Evolutionary conservation across 768 basidiomycete genomes (phyloP).

Genomic region (Tylopilus sp.): DNA sequence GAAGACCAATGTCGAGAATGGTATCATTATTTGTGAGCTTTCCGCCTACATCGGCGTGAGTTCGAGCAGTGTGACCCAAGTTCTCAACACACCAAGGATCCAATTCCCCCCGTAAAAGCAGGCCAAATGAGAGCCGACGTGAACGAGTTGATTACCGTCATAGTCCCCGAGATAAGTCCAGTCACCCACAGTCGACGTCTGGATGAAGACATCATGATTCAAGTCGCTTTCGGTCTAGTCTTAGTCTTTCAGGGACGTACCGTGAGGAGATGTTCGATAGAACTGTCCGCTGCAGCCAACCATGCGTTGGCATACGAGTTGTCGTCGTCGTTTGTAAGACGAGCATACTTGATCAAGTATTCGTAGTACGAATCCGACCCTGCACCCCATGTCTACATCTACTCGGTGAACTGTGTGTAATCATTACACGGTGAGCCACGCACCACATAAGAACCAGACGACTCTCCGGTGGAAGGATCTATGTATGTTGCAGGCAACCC

Average conservation of each 20-base stretch:
- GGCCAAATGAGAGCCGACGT: slow-evolving; percentile 69
- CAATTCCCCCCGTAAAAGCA: slow-evolving; percentile 72
- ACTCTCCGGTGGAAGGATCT: slow-evolving; percentile 48
- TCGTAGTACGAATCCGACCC: slow-evolving; percentile 78
- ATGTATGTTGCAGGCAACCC: slow-evolving; percentile 60
- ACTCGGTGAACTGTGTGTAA: neutral
- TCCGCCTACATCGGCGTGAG: slow-evolving; percentile 45
- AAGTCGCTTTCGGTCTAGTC: no score
- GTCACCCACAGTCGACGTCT: slow-evolving; percentile 66
- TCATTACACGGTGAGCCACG: neutral
- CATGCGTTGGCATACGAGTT: slow-evolving; percentile 61
- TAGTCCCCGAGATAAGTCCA: slow-evolving; percentile 65
- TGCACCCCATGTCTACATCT: slow-evolving; percentile 57
- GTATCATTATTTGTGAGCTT: slow-evolving; percentile 67
- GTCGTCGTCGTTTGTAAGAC: slow-evolving; percentile 64
- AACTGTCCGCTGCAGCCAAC: slow-evolving; percentile 68
- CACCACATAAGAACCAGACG: slow-evolving; percentile 55
- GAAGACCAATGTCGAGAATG: slow-evolving; percentile 58
- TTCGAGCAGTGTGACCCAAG: neutral
- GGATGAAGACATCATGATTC: neutral
- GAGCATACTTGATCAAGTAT: slow-evolving; percentile 69
- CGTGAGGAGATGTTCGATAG: slow-evolving; percentile 54
- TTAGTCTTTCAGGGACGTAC: no score
- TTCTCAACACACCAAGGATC: slow-evolving; percentile 49
- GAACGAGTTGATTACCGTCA: slow-evolving; percentile 48